These are phyloP conservation scores for Basidiobolus heterosporus DNA, from an alignment of 371 early-diverging fungal genomes.

Conservation along the genomic window DNA sequence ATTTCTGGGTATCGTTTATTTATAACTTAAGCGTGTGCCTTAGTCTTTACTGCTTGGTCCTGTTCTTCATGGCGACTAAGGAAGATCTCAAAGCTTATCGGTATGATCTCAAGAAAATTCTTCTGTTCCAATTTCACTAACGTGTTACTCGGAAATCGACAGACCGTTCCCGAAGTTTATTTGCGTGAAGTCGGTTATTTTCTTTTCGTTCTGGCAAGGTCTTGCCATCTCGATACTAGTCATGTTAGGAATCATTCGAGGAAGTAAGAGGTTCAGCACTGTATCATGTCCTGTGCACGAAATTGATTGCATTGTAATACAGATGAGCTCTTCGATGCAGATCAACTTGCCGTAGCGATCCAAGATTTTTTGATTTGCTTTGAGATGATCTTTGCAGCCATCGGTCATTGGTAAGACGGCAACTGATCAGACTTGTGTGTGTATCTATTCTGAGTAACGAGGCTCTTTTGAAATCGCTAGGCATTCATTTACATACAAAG, in stretches of 20 bases:
- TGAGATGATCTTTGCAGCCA: slow-evolving; percentile 75
- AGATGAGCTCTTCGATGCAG: slow-evolving; percentile 28
- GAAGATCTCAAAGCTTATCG: slow-evolving; percentile 62
- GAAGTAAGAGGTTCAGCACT: slow-evolving; percentile 21
- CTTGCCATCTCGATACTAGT: slow-evolving; percentile 69
- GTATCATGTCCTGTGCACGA: background rate
- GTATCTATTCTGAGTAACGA: background rate
- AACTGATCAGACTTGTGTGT: background rate
- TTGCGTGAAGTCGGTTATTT: slow-evolving; percentile 85
- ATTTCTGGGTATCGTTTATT: slow-evolving; percentile 63
- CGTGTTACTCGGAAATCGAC: background rate
- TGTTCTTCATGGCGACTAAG: slow-evolving; percentile 74
- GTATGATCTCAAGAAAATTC: slow-evolving; percentile 18
- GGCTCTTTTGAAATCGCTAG: slow-evolving; percentile 9
- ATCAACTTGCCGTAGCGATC: slow-evolving; percentile 68
- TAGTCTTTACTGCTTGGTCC: slow-evolving; percentile 70
- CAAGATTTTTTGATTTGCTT: slow-evolving; percentile 86
- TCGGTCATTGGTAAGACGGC: slow-evolving; percentile 50
- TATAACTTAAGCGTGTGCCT: slow-evolving; percentile 77
- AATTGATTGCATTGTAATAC: slow-evolving; percentile 5
- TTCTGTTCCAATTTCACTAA: no score
- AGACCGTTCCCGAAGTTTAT: slow-evolving; percentile 86
- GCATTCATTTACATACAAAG: slow-evolving; percentile 56
- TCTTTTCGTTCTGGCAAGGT: slow-evolving; percentile 94
- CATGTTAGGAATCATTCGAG: slow-evolving; percentile 48